Evolutionary conservation across 805 yeast species (phyloP), one percentile per base, ranked within the genome.

Genomic region (Lipomyces orientalis): DNA sequence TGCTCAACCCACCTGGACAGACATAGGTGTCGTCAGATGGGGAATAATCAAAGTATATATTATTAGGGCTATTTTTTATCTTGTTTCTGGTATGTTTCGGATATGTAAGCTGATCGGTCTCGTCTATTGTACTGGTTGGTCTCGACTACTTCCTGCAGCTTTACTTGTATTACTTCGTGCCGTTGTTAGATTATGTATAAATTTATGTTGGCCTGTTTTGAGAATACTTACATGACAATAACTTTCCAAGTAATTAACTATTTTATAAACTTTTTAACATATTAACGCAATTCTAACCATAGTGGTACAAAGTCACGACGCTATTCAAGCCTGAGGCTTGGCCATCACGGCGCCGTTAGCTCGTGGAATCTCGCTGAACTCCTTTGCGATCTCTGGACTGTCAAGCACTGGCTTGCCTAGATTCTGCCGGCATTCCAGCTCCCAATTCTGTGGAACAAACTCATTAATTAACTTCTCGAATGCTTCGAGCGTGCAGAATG

Each of bases 361-460:
- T 19, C 35, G 34, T 9, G 68, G 65, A 19, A 56, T 46, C 25
- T 5, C 29, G 14, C 56, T 55, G 51, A 64, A 67, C 14, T 57
- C 67, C 37, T 34, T 29, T 10, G 64, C 68, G 49, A 64, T 64
- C 25, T 46, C 65, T 16, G 67, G 69, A 14, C 22, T 51, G 56
- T 68, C 71, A 16, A 65, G 34, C 9, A 68, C 54, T 7, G 71
- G 60, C 51, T 65, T 62, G 2, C 69, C 69, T 14, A 68, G 64
- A 39, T 68, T 65, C 31, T 62, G 54, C 10, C 71, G 58, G 34
- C 71, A 68, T 29, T 39, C 61, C 16, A 22, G 56, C 51, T 66
- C 70, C 71, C 71, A 68, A 33, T 68, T 60, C 22, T 34, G n/a
- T 7, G 71, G 71, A 6, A 62, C 56, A 56, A 68, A 58, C 46